A percentile compares a stretch with the other conserved stretches of the same genome.
Evolutionary conservation across 2,329 filamentous ascomycete species (phyloP).

Genomic region (Apiospora kogelbergensis): DNA sequence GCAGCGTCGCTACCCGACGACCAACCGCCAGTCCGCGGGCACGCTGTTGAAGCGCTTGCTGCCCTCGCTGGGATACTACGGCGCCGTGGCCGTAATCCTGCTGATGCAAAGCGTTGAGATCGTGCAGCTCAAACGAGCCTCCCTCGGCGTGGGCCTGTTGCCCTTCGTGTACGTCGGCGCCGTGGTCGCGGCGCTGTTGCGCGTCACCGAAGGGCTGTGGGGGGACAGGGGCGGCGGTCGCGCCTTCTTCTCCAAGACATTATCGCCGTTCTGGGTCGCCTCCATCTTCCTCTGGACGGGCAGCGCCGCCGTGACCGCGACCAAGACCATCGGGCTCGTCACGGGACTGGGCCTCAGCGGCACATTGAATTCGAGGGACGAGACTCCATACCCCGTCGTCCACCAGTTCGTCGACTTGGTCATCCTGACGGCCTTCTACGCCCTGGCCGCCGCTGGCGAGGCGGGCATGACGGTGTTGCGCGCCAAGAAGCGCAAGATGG

Average conservation of each 20-base stretch:
- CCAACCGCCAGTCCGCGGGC: not conserved
- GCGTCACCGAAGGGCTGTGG: slow-evolving; percentile 19
- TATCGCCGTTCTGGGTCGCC: slow-evolving; percentile 17
- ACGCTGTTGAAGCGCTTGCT: slow-evolving; percentile 19
- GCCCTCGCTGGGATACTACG: slow-evolving; percentile 23
- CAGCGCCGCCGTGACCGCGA: slow-evolving; percentile 21
- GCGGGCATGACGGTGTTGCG: slow-evolving; percentile 13
- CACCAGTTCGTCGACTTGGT: slow-evolving; percentile 26
- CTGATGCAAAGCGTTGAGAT: slow-evolving; percentile 27
- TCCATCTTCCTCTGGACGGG: slow-evolving; percentile 23
- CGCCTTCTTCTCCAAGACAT: not conserved
- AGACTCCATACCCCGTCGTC: slow-evolving; percentile 20
- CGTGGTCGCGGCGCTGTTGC: slow-evolving; percentile 17
- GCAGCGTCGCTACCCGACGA: not conserved
- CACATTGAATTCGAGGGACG: slow-evolving; percentile 14
- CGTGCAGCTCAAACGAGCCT: slow-evolving; percentile 16
- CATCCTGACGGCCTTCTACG: slow-evolving; percentile 21
- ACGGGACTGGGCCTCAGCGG: slow-evolving; percentile 13
- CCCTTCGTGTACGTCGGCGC: slow-evolving; percentile 20
- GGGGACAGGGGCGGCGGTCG: slow-evolving; percentile 14
- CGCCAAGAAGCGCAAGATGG: not conserved
- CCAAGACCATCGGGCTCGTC: slow-evolving; percentile 21
- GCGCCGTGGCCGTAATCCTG: slow-evolving; percentile 21
- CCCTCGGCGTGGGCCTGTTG: slow-evolving; percentile 12
- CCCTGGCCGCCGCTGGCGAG: slow-evolving; percentile 19